These are phyloP conservation scores for Cornus kousa DNA, from an alignment of 148 eudicot species.

Conservation along the genomic window DNA sequence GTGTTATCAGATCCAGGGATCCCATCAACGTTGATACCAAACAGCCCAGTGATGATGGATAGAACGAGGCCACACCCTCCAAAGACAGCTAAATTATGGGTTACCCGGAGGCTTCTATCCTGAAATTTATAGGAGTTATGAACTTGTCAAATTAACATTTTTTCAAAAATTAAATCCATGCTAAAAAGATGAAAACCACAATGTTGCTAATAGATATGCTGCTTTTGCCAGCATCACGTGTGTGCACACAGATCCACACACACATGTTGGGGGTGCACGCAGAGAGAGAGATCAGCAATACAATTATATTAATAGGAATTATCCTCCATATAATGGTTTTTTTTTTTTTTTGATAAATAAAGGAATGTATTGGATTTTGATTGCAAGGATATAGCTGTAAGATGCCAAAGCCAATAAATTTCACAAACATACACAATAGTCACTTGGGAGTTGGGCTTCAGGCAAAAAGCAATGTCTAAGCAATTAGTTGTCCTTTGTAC, in stretches of 20 bases:
- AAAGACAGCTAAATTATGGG: conserved; percentile 81
- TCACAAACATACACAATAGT: neutral
- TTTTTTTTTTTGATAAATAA: too few species aligned
- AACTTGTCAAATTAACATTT: too few species aligned
- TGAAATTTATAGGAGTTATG: conserved; percentile 18
- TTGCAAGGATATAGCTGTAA: too few species aligned
- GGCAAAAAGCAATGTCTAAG: neutral
- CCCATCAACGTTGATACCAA: conserved; percentile 93
- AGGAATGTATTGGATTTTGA: neutral
- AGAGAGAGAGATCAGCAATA: neutral
- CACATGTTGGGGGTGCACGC: too few species aligned
- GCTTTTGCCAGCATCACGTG: too few species aligned
- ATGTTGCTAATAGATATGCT: too few species aligned
- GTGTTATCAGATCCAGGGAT: conserved; percentile 75
- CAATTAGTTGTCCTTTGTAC: neutral
- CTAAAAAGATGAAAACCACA: too few species aligned
- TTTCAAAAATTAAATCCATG: neutral
- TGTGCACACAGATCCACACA: too few species aligned
- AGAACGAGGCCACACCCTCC: conserved; percentile 91
- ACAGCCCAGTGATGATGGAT: conserved; percentile 80
- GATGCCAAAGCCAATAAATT: too few species aligned
- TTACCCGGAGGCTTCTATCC: conserved; percentile 87
- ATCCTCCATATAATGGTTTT: neutral
- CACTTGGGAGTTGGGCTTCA: neutral
- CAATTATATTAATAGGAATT: neutral